A percentile compares a stretch with the other conserved stretches of the same genome.
These are phyloP conservation scores for Cruciata laevipes DNA, from an alignment of 257 asterid species.

Conservation along the genomic window DNA sequence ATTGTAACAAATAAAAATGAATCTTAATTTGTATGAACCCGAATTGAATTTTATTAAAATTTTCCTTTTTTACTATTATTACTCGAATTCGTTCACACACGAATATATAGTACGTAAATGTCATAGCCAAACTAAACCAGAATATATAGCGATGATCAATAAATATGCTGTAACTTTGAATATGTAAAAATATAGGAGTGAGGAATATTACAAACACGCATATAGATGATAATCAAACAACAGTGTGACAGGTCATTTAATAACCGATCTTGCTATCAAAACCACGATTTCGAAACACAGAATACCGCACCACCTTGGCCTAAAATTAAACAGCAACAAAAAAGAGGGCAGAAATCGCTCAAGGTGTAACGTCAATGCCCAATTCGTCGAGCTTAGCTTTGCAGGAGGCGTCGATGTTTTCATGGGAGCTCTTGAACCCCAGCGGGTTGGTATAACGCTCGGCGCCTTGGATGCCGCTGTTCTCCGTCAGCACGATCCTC, in stretches of 20 bases:
- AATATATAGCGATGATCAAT: background rate
- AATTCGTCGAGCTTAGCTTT: constrained; percentile 11
- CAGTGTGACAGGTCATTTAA: background rate
- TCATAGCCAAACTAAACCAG: background rate
- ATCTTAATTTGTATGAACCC: too few relatives aligned
- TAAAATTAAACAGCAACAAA: too few relatives aligned
- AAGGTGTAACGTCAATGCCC: constrained; percentile 9
- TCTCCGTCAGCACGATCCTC: constrained; percentile 24
- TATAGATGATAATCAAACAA: background rate
- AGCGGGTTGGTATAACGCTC: constrained; percentile 35
- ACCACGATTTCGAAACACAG: background rate
- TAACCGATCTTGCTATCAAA: background rate
- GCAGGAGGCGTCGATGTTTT: constrained; percentile 15
- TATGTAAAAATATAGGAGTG: background rate
- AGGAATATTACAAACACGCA: background rate
- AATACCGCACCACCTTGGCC: background rate
- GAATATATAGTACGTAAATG: background rate
- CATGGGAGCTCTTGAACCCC: constrained; percentile 21
- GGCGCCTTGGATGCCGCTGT: constrained; percentile 23
- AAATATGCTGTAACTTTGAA: background rate
- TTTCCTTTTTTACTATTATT: too few relatives aligned
- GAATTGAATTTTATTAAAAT: too few relatives aligned
- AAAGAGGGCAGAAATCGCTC: background rate
- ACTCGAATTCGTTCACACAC: too few relatives aligned
- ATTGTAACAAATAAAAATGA: too few relatives aligned